Evolutionary conservation across 331 rosid genomes (phyloP).

Genomic region (Cydonia oblonga): DNA sequence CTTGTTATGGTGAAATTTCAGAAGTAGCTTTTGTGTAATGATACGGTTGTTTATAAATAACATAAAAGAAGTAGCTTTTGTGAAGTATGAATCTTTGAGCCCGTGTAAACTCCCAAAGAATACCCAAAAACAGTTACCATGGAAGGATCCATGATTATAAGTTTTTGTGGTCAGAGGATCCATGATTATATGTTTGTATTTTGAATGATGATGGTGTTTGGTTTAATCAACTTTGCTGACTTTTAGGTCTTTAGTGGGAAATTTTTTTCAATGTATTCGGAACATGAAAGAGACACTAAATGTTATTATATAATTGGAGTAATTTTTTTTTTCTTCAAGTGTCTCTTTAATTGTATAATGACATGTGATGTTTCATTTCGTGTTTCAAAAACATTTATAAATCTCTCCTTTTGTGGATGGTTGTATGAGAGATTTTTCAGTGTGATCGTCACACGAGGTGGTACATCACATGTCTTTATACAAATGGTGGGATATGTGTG

Average conservation of each 20-base stretch:
- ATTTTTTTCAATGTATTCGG: too few relatives aligned
- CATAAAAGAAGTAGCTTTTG: not conserved
- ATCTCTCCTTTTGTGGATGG: too few relatives aligned
- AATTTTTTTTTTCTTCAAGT: too few relatives aligned
- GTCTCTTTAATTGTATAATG: too few relatives aligned
- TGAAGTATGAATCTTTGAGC: not conserved
- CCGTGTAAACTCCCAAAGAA: not conserved
- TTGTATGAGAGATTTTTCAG: too few relatives aligned
- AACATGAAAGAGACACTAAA: accelerated
- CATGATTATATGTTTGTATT: too few relatives aligned
- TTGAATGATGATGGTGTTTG: not conserved
- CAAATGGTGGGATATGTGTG: too few relatives aligned
- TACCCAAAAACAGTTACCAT: not conserved
- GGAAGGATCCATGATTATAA: not conserved
- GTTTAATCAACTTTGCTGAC: not conserved
- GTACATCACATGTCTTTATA: too few relatives aligned
- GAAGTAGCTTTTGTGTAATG: not conserved
- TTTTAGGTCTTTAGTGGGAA: not conserved
- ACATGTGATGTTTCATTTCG: accelerated
- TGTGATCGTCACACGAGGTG: too few relatives aligned
- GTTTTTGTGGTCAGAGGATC: not conserved
- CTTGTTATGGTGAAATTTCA: not conserved
- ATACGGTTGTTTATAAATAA: not conserved
- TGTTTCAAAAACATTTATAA: too few relatives aligned
- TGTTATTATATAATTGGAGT: too few relatives aligned